Percentiles rank a stretch among this genome's conserved stretches.
phyloP scores from a whole-genome alignment of 768 basidiomycete genomes.

The Multifurca ochricompacta region DNA sequence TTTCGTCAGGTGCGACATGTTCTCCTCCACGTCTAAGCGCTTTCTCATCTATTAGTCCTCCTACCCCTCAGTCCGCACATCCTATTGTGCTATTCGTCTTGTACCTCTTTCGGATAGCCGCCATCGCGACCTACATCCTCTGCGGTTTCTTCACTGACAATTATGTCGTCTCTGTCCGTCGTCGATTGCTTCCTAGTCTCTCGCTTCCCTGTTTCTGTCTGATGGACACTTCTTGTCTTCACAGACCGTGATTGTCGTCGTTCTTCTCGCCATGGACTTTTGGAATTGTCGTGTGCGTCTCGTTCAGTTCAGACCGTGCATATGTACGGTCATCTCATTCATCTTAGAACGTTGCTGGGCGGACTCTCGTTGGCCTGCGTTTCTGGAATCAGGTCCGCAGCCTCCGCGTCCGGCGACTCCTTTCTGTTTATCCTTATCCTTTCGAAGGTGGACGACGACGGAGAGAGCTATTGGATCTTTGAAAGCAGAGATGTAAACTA shows the following conservation, averaged over 20 bases:
- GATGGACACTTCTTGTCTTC: not conserved
- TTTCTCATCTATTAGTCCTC: not conserved
- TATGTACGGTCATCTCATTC: not conserved
- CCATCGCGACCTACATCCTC: conserved; percentile 90
- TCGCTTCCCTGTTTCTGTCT: too few relatives aligned
- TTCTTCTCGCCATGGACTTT: conserved; percentile 94
- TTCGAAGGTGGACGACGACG: conserved; percentile 97
- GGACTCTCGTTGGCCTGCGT: conserved; percentile 87
- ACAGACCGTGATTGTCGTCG: conserved; percentile 85
- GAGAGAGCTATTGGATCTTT: conserved; percentile 95
- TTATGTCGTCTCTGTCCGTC: conserved; percentile 85
- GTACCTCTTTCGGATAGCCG: conserved; percentile 79
- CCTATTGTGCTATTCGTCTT: conserved; percentile 81
- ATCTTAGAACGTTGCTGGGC: conserved; percentile 80
- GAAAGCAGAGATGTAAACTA: conserved; percentile 85
- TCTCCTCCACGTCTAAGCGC: not conserved
- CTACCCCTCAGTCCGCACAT: conserved; percentile 54
- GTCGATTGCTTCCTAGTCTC: too few relatives aligned
- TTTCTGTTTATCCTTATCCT: too few relatives aligned
- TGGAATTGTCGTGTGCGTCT: conserved; percentile 89
- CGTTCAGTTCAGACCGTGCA: not conserved
- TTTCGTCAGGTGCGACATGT: conserved; percentile 54
- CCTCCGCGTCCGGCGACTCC: not conserved
- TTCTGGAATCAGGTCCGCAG: conserved; percentile 90
- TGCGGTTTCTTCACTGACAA: conserved; percentile 84